Evolutionary conservation across 495 filamentous ascomycete genomes (phyloP).

Genomic region (Pyronema omphalodes): DNA sequence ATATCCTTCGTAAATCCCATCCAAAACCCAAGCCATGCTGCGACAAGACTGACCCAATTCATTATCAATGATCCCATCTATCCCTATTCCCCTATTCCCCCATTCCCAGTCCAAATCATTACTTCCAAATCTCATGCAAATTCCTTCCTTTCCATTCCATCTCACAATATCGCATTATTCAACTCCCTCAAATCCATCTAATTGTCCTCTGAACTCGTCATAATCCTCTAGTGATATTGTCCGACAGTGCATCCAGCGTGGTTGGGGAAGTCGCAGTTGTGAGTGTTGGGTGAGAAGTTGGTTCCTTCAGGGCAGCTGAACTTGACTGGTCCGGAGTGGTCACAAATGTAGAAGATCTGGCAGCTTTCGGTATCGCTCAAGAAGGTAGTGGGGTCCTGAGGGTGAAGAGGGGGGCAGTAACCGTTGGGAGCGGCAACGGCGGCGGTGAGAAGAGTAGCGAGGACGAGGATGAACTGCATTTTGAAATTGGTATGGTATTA

Average conservation of each 20-base stretch:
- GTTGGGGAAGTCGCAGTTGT: background rate
- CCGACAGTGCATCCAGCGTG: background rate
- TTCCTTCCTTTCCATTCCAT: too few species aligned
- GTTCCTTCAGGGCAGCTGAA: background rate
- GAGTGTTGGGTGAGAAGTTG: background rate
- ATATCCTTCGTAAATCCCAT: too few species aligned
- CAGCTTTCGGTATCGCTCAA: background rate
- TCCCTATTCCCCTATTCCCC: too few species aligned
- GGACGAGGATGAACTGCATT: constrained; percentile 9
- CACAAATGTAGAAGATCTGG: constrained; percentile 3
- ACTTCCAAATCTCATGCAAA: too few species aligned
- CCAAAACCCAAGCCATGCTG: too few species aligned
- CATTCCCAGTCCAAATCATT: too few species aligned
- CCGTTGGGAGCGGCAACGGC: background rate
- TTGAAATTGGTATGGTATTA: constrained; percentile 1
- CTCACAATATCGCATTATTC: too few species aligned
- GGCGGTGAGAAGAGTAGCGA: background rate
- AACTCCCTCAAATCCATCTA: too few species aligned
- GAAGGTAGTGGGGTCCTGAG: background rate
- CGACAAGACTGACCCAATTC: too few species aligned
- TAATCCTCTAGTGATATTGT: too few species aligned
- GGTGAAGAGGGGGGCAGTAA: background rate
- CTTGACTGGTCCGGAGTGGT: background rate
- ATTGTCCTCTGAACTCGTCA: too few species aligned
- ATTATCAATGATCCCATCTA: too few species aligned